A percentile compares a stretch with the other conserved stretches of the same genome.
phyloP scores from a whole-genome alignment of 805 yeast genomes.

The Alloascoidea hylecoeti region DNA sequence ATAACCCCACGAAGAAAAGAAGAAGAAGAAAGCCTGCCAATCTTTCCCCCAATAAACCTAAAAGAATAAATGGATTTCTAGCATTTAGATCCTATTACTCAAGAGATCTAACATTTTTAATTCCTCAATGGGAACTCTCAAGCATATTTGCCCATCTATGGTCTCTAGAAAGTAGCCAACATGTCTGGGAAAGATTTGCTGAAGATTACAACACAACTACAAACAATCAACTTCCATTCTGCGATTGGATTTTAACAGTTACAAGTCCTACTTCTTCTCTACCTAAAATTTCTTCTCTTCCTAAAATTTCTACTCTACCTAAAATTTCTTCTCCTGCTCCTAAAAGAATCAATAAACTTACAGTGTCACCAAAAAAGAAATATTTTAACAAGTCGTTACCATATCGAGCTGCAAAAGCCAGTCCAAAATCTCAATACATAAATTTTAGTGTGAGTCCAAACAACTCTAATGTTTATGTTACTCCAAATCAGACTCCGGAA shows the following conservation, averaged over 20 bases:
- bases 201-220: constrained; percentile 14
- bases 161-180: constrained; percentile 14
- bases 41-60: constrained; percentile 4
- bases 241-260: constrained; percentile 9
- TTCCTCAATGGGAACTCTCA: constrained; percentile 15
- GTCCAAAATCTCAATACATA: no score
- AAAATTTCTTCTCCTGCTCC: neutral
- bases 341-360: neutral
- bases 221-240: constrained; percentile 6
- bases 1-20: neutral
- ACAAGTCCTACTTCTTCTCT: neutral
- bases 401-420: no score
- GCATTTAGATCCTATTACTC: constrained; percentile 18
- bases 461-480: no score
- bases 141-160: constrained; percentile 15
- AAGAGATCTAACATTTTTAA: constrained; percentile 9
- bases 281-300: neutral
- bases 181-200: constrained; percentile 19
- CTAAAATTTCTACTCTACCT: no score
- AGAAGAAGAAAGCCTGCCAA: constrained; percentile 1
- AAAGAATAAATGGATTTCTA: constrained; percentile 13
- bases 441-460: no score
- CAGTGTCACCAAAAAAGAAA: no score
- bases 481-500: no score
- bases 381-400: no score